These are phyloP conservation scores for Kurtzmaniella fragi DNA, from an alignment of 805 yeast genomes.

Conservation along the genomic window DNA sequence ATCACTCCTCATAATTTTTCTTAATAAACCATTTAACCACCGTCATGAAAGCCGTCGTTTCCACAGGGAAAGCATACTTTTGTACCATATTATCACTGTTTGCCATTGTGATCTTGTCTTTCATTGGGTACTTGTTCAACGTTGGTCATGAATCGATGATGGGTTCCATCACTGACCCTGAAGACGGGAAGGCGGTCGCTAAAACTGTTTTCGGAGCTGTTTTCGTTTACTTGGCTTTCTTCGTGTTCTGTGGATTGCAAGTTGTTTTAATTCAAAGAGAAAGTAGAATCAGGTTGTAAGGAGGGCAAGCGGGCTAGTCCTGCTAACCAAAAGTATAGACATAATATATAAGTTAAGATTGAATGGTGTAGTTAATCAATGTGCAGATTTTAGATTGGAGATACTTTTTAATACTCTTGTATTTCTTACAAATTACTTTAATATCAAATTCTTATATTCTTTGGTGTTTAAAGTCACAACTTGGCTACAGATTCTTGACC, in stretches of 20 bases:
- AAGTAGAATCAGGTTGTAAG: conserved; percentile 49
- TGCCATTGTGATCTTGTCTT: conserved; percentile 82
- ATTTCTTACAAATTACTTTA: too few species aligned
- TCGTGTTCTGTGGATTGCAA: conserved; percentile 88
- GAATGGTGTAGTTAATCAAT: too few species aligned
- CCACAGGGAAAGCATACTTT: conserved; percentile 85
- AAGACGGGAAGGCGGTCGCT: conserved; percentile 91
- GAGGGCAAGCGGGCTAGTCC: background rate
- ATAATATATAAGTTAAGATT: too few species aligned
- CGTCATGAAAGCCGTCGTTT: conserved; percentile 40
- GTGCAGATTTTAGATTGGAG: too few species aligned
- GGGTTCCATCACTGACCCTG: conserved; percentile 89
- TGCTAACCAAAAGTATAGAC: too few species aligned
- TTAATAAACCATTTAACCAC: background rate
- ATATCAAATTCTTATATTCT: too few species aligned
- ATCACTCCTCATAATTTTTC: background rate
- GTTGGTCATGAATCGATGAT: conserved; percentile 84
- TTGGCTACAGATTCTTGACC: conserved; percentile 58
- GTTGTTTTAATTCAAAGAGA: conserved; percentile 59
- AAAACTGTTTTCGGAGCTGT: conserved; percentile 88
- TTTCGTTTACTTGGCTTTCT: conserved; percentile 70
- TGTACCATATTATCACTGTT: conserved; percentile 91
- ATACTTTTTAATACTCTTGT: too few species aligned
- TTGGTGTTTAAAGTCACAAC: too few species aligned
- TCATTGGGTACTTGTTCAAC: conserved; percentile 78